Conservation (phyloP, 2,329 filamentous ascomycete species). For the Epichloe glyceriae region DNA sequence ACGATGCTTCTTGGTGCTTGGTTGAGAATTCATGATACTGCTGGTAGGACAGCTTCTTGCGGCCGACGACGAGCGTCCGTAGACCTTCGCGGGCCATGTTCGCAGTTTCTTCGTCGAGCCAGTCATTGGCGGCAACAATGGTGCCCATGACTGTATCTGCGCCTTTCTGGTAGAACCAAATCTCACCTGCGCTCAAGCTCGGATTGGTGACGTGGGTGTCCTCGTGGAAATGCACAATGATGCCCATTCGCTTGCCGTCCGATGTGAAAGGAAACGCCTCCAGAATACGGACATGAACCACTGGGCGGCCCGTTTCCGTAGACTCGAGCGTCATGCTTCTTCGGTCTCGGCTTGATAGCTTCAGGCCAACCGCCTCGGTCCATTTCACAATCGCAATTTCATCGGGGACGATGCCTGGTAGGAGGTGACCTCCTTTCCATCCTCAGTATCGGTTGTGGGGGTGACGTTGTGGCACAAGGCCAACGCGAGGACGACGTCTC, state of each 20-base stretch:
- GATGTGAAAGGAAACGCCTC: conserved; percentile 97
- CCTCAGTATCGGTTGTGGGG: conserved; percentile 63
- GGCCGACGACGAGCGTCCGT: conserved; percentile 86
- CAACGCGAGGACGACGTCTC: conserved; percentile 83
- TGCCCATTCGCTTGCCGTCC: conserved; percentile 96
- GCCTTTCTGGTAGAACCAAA: conserved; percentile 98
- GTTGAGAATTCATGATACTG: conserved; percentile 72
- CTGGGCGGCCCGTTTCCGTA: conserved; percentile 55
- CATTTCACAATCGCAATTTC: conserved; percentile 96
- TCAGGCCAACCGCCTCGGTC: conserved; percentile 84
- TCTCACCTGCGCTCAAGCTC: conserved; percentile 53
- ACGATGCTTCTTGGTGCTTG: conserved; percentile 64
- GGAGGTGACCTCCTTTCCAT: conserved; percentile 62
- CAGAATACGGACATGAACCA: conserved; percentile 77
- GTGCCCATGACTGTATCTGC: conserved; percentile 97
- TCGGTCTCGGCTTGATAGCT: conserved; percentile 73
- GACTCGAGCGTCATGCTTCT: conserved; percentile 74
- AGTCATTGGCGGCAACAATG: conserved; percentile 92
- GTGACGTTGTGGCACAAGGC: conserved; percentile 97
- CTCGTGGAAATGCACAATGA: conserved; percentile 76
- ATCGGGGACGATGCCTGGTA: conserved; percentile 95
- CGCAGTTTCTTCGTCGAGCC: conserved; percentile 97
- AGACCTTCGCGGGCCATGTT: conserved; percentile 98
- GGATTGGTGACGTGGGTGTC: conserved; percentile 34
- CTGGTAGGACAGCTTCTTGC: conserved; percentile 65